Evolutionary conservation across 179 eudicot species (phyloP), one percentile per base, ranked within the genome.

Genomic region (Gypsophila paniculata): DNA sequence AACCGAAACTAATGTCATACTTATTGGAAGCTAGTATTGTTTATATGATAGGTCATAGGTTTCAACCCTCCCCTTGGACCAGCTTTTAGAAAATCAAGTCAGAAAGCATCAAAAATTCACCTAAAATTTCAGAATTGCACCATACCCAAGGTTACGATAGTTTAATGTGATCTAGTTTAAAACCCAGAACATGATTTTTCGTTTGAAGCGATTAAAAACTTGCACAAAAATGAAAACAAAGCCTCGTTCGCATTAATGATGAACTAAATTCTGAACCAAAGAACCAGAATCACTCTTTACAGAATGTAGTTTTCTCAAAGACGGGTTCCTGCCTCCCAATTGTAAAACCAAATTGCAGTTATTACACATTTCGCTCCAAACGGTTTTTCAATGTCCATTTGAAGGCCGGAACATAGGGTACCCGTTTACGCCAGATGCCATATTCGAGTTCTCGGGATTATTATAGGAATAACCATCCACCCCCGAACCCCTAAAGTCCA

Each of bases 341-440:
- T 80, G 83, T 74, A 76, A 71, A 59, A 72, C 61, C 75, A 60
- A 61, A 77, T 2, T 68, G 72, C 58, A 80, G 74, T 88, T 79
- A 76, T 79, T 79, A 72, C 74, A 72, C 39, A 70, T 68, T 55
- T 67, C 0, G 68, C 80, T 53, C 34, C 4, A 29, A 49, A 58
- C 36, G 69, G 68, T 61, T 23, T 54, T 29, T 87, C 85, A 92
- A 73, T 80, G 91, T 69, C 98, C 91, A 79, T 81, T 88, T 17
- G 96, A 86, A 39, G 96, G 94, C 73, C 89, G 78, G 85, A 80
- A 90, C 65, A 87, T 72, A 18, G 83, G 51, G 60, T 90, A 87
- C 32, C 89, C 89, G 79, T 88, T 87, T n/a, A 85, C 76, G 39
- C 85, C 83, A 21, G 82, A 73, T 6, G 82, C 77, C 72, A 85